Base-by-base conservation (phyloP, 371 early-diverging fungal genomes). In the Actinomortierella wolfii region DNA sequence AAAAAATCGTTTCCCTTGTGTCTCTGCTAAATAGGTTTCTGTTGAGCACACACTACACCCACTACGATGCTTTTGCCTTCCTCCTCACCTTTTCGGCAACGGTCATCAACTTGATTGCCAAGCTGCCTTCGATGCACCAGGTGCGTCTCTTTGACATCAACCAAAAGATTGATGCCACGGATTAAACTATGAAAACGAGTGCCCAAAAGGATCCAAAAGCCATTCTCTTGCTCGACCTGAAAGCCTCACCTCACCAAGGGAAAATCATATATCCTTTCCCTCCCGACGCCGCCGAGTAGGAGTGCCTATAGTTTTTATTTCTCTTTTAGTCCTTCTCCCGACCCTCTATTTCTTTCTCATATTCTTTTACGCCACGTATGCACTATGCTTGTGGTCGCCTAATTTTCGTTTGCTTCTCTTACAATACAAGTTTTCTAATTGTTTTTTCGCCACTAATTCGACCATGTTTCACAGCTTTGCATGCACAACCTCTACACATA, bases 111-210 rank as follows among this genome's bases (percentile, higher is more conserved):
- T 76, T 96, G 59, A 88, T 97, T 29, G 95, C 95, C 43, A 98
- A 97, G 78, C 81, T 98, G 47, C 98, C 98, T 3, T 76, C 86
- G 15, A 95, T 98, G 92, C 96, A 98, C 80, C 86, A 89, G 56
- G 96, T 96, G 57, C 89, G 98, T 54, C 82, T 98, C 45, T 96
- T 98, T 87, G 97, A 97, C 51, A 94, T 96, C 78, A 95, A 97
- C 76, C 74, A 74, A 46, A 86, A 88, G 67, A 63, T 86, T 48
- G 82, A 85, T 40, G 67, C 64, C 51, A 49, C 18, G 44, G 15
- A 47, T 47, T 47, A 21, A 47, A 21, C 15, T 8, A n/a, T 17
- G 9, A 7, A 7, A 41, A 15, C 7, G 41, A 41, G 45, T n/a
- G 20, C 20, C 5, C 17, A 45, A 17, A 45, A 5, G 45, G 17